These are phyloP conservation scores for Trypanosoma lewisi DNA, from an alignment of 208 protist genomes.

Conservation along the genomic window DNA sequence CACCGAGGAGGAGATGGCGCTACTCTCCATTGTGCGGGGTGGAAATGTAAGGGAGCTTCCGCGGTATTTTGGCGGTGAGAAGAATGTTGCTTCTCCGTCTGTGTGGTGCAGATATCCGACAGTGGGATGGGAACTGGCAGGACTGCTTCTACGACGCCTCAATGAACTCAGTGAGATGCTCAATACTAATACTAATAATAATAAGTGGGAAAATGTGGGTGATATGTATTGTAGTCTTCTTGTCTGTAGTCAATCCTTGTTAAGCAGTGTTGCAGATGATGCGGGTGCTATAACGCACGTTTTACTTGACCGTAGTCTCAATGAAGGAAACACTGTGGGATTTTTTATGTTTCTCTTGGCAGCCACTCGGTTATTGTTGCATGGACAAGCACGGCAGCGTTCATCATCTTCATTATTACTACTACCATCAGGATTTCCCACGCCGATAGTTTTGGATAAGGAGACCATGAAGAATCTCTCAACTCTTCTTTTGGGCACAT, in stretches of 20 bases:
- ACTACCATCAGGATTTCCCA: neutral
- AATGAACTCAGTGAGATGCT: neutral
- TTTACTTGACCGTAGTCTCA: slow-evolving; percentile 16
- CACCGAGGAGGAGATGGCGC: slow-evolving; percentile 40
- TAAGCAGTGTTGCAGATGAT: slow-evolving; percentile 14
- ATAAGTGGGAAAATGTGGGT: neutral
- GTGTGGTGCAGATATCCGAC: slow-evolving; percentile 41
- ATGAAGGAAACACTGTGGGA: slow-evolving; percentile 20
- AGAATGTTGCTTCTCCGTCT: slow-evolving; percentile 8
- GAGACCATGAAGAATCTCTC: slow-evolving; percentile 5
- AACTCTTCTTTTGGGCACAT: slow-evolving; percentile 41
- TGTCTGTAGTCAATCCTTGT: slow-evolving; percentile 4
- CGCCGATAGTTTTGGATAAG: neutral
- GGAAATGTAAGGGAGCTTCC: neutral
- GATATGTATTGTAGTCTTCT: neutral
- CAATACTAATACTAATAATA: too few relatives aligned
- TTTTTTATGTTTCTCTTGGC: slow-evolving; percentile 27
- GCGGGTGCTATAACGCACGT: slow-evolving; percentile 12
- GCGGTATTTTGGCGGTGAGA: slow-evolving; percentile 1
- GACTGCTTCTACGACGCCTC: slow-evolving; percentile 28
- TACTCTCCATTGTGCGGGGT: slow-evolving; percentile 23
- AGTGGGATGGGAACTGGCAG: slow-evolving; percentile 46
- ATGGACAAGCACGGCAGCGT: neutral
- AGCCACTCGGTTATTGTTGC: slow-evolving; percentile 14
- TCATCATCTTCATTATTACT: too few relatives aligned